These are phyloP conservation scores for Ligustrum vulgare DNA, from an alignment of 257 asterid genomes.

Conservation along the genomic window DNA sequence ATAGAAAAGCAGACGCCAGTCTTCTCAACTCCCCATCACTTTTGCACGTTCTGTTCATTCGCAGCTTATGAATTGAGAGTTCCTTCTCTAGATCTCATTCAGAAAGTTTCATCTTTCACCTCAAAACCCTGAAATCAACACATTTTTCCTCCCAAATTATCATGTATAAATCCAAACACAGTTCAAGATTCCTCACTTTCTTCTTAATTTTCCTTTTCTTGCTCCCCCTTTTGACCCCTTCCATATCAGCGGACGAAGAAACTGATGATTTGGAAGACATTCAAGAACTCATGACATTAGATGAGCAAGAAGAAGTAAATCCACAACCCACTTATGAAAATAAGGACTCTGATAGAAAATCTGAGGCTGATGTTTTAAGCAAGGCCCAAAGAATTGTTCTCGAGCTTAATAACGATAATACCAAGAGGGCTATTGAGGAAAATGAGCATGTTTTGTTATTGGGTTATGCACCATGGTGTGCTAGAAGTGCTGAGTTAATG, in stretches of 20 bases:
- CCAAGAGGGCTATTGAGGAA: constrained; percentile 54
- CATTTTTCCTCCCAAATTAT: constrained; percentile 4
- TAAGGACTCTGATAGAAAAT: constrained; percentile 40
- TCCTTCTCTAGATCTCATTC: constrained; percentile 36
- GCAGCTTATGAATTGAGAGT: constrained; percentile 18
- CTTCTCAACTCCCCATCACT: constrained; percentile 25
- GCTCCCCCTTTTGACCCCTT: constrained; percentile 28
- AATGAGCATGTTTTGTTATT: constrained; percentile 80
- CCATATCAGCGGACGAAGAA: constrained; percentile 35
- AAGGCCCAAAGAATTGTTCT: constrained; percentile 86
- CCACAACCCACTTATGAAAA: constrained; percentile 39
- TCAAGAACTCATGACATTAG: constrained; percentile 81
- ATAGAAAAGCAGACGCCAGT: background rate
- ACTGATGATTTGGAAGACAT: constrained; percentile 51
- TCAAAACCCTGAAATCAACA: constrained; percentile 21
- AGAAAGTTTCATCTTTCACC: constrained; percentile 21
- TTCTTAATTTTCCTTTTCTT: constrained; percentile 47
- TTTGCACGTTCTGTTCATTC: constrained; percentile 40
- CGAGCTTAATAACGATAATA: constrained; percentile 66
- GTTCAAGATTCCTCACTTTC: constrained; percentile 45
- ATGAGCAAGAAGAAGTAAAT: constrained; percentile 46
- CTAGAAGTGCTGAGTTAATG: constrained; percentile 92
- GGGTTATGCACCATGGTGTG: constrained; percentile 97
- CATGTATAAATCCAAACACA: constrained; percentile 47
- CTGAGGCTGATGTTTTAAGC: constrained; percentile 78